Evolutionary conservation across 371 early-diverging fungal species (phyloP).

Genomic region (Conidiobolus coronatus): DNA sequence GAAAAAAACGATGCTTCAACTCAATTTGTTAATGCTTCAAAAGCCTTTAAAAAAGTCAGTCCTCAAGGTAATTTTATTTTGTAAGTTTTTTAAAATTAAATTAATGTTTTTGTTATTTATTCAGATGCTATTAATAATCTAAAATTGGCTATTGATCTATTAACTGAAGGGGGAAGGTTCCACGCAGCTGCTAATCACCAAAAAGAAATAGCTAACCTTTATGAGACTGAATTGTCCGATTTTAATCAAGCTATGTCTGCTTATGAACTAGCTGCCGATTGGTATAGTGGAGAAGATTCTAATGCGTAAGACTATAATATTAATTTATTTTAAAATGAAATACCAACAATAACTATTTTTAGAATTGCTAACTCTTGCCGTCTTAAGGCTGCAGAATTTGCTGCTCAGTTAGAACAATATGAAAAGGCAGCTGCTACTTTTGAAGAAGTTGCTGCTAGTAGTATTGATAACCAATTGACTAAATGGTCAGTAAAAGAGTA

Average conservation of each 20-base stretch:
- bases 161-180: conserved; percentile 69
- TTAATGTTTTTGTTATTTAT: neutral
- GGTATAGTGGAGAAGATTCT: conserved; percentile 75
- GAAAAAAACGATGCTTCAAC: conserved; percentile 70
- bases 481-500: conserved; percentile 89
- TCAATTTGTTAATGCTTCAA: conserved; percentile 63
- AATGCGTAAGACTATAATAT: conserved; percentile 32
- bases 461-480: conserved; percentile 68
- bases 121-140: conserved; percentile 52
- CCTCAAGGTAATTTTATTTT: conserved; percentile 33
- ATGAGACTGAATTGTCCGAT: conserved; percentile 69
- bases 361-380: conserved; percentile 71
- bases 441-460: conserved; percentile 56
- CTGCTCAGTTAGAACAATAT: conserved; percentile 73
- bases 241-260: conserved; percentile 55
- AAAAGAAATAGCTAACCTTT: conserved; percentile 82
- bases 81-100: too few relatives aligned
- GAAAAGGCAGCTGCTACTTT: conserved; percentile 68
- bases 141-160: conserved; percentile 43
- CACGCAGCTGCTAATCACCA: conserved; percentile 75
- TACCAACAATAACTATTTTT: neutral
- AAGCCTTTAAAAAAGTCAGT: conserved; percentile 56
- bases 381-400: conserved; percentile 77
- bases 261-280: conserved; percentile 76
- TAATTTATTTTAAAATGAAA: neutral